A percentile compares a stretch with the other conserved stretches of the same genome.
These are phyloP conservation scores for Mycena indigotica DNA, from an alignment of 768 basidiomycete genomes.

Conservation along the genomic window DNA sequence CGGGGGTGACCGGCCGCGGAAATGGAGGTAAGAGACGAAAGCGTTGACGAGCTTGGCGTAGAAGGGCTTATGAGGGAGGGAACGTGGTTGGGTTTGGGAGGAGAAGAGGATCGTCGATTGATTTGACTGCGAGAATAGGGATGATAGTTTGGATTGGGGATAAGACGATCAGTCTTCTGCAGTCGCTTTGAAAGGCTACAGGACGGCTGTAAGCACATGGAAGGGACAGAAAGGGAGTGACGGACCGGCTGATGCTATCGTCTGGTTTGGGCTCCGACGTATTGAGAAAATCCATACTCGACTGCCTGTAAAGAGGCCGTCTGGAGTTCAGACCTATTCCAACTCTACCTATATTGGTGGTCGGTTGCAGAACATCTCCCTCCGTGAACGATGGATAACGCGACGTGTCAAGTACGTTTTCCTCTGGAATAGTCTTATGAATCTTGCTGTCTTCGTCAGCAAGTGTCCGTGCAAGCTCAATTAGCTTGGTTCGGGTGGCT, in stretches of 20 bases:
- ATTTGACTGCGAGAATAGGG: conserved; percentile 56
- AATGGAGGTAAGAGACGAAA: conserved; percentile 43
- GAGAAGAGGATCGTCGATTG: conserved; percentile 42
- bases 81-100: conserved; percentile 38
- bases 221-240: conserved; percentile 20
- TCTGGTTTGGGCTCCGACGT: conserved; percentile 50
- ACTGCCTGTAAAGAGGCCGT: conserved; percentile 74
- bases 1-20: conserved; percentile 39
- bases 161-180: conserved; percentile 61
- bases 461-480: conserved; percentile 71
- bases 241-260: conserved; percentile 64
- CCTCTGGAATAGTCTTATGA: conserved; percentile 50
- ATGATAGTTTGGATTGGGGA: conserved; percentile 54
- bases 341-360: conserved; percentile 45
- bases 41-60: conserved; percentile 66
- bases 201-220: conserved; percentile 17
- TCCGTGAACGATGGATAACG: conserved; percentile 29
- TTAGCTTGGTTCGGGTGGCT: conserved; percentile 79
- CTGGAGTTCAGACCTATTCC: conserved; percentile 33
- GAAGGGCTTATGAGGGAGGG: conserved; percentile 54
- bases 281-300: conserved; percentile 86
- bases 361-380: conserved; percentile 46
- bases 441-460: conserved; percentile 56
- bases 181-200: conserved; percentile 66
- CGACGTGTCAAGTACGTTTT: conserved; percentile 31